Evolutionary conservation across 441 rosid species (phyloP).

Genomic region (Pelargonium australe): DNA sequence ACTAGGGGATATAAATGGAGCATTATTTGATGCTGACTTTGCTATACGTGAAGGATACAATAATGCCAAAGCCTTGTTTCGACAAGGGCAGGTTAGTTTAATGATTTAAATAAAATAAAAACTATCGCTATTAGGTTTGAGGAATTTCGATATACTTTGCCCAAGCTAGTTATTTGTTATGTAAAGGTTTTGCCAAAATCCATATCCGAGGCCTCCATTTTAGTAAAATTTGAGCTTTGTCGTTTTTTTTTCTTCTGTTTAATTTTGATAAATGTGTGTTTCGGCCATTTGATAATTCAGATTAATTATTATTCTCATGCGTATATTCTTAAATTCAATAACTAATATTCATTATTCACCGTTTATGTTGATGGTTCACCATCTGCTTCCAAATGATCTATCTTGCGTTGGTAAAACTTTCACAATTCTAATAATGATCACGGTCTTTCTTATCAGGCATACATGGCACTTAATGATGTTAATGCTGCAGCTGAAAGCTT

Average conservation of each 20-base stretch:
- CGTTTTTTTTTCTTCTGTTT: neutral
- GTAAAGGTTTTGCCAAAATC: neutral
- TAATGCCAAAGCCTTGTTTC: slow-evolving; percentile 86
- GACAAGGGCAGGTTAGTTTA: slow-evolving; percentile 81
- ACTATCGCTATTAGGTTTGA: neutral
- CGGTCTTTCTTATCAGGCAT: slow-evolving; percentile 41
- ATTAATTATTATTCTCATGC: neutral
- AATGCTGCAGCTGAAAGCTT: slow-evolving; percentile 95
- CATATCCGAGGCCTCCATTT: neutral
- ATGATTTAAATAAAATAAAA: neutral
- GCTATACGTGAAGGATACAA: slow-evolving; percentile 85
- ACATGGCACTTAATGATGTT: slow-evolving; percentile 76
- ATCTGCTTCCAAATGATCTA: neutral
- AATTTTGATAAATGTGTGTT: neutral
- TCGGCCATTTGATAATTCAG: neutral
- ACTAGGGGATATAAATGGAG: slow-evolving; percentile 84
- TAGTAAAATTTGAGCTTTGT: neutral
- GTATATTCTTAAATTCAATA: neutral
- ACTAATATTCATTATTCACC: neutral
- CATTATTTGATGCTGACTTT: slow-evolving; percentile 71
- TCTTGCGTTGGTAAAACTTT: slow-evolving; percentile 6
- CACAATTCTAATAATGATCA: neutral
- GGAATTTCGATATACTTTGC: too few species aligned
- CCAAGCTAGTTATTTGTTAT: slow-evolving; percentile 5
- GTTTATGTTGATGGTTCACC: neutral